Conservation (phyloP, 257 asterid genomes). For the Misopates orontium region DNA sequence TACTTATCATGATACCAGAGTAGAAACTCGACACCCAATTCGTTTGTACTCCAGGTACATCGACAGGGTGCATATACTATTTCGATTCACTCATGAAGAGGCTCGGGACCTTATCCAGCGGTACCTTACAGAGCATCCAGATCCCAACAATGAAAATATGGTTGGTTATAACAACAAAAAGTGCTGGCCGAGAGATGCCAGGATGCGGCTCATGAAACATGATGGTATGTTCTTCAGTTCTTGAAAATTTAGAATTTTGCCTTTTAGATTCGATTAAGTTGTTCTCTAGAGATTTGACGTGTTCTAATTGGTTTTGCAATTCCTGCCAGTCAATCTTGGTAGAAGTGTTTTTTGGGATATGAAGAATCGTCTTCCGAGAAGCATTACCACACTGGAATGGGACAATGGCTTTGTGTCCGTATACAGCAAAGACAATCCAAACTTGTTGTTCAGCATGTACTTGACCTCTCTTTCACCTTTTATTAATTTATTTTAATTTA, state of each 20-base stretch:
- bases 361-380: constrained; percentile 98
- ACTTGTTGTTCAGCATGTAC: constrained; percentile 96
- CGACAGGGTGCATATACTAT: constrained; percentile 93
- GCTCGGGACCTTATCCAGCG: constrained; percentile 99
- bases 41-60: constrained; percentile 93
- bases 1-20: constrained; percentile 80
- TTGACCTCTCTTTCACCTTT: constrained; percentile 9
- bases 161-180: constrained; percentile 98
- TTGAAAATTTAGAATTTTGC: neutral
- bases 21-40: constrained; percentile 90
- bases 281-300: too few relatives aligned
- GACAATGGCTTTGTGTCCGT: constrained; percentile 97
- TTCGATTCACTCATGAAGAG: constrained; percentile 95
- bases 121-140: constrained; percentile 98
- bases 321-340: constrained; percentile 80
- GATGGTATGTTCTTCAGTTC: constrained; percentile 60
- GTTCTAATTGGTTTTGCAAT: constrained; percentile 24
- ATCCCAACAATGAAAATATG: constrained; percentile 99
- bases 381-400: constrained; percentile 97
- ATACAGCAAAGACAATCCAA: constrained; percentile 98
- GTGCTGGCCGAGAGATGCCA: constrained; percentile 99
- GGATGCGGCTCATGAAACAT: constrained; percentile 99
- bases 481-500: too few relatives aligned
- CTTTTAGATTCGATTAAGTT: neutral
- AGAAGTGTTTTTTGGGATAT: constrained; percentile 99